These are phyloP conservation scores for Globisporangium mamillatum DNA, from an alignment of 352 stramenopile genomes.

Conservation along the genomic window DNA sequence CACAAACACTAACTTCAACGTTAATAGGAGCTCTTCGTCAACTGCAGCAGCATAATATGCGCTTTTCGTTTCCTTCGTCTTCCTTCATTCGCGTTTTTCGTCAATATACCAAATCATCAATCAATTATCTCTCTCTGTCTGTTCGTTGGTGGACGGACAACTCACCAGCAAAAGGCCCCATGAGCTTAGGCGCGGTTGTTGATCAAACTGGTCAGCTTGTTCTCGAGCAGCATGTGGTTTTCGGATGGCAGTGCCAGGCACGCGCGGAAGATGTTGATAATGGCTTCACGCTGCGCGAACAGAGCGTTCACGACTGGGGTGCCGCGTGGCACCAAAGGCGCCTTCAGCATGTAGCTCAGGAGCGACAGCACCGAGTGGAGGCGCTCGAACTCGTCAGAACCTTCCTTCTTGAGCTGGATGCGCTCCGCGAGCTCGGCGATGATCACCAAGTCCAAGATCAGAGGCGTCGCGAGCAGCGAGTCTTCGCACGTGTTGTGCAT, in stretches of 20 bases:
- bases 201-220: conserved; percentile 90
- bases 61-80: background rate
- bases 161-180: background rate
- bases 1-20: conserved; percentile 5
- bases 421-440: conserved; percentile 97
- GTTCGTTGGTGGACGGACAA: background rate
- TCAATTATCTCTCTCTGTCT: background rate
- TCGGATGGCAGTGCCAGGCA: conserved; percentile 96
- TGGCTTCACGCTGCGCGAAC: conserved; percentile 96
- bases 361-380: conserved; percentile 98
- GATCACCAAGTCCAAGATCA: conserved; percentile 99
- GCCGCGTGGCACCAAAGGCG: conserved; percentile 96
- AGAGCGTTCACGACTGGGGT: conserved; percentile 99
- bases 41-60: background rate
- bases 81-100: no score
- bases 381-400: conserved; percentile 85
- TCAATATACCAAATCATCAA: conserved; percentile 13
- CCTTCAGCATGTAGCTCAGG: conserved; percentile 99
- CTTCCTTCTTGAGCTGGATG: conserved; percentile 94
- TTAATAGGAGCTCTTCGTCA: background rate
- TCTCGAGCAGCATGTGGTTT: conserved; percentile 98
- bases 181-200: conserved; percentile 44
- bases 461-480: conserved; percentile 95
- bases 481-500: conserved; percentile 99
- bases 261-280: conserved; percentile 98